A percentile compares a stretch with the other conserved stretches of the same genome.
These are phyloP conservation scores for Coleophoma crateriformis DNA, from an alignment of 2,329 filamentous ascomycete genomes.

Conservation along the genomic window DNA sequence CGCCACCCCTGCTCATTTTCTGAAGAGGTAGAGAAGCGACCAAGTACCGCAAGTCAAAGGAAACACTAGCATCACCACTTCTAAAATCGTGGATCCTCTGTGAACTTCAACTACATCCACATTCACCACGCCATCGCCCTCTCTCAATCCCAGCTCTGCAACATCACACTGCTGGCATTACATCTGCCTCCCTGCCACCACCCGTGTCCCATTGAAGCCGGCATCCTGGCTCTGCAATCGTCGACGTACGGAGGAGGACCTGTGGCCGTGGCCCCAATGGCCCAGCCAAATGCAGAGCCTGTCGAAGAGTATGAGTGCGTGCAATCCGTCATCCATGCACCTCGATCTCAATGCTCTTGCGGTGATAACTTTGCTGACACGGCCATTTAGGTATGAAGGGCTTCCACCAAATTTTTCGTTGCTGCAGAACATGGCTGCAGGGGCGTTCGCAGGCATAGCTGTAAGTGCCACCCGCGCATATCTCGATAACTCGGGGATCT, in stretches of 20 bases:
- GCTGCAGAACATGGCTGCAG: constrained; percentile 89
- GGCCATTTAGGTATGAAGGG: constrained; percentile 67
- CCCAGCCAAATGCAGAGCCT: constrained; percentile 60
- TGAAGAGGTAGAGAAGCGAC: no score
- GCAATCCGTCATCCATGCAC: constrained; percentile 1
- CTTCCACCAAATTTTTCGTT: constrained; percentile 93
- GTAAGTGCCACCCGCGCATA: constrained; percentile 12
- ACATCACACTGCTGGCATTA: no score
- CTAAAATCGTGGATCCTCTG: no score
- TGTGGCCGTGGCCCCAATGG: constrained; percentile 64
- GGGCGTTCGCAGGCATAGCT: constrained; percentile 76
- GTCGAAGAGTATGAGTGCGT: constrained; percentile 64
- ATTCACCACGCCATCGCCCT: no score
- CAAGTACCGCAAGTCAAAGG: no score
- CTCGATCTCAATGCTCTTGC: background rate
- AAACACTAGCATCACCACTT: no score
- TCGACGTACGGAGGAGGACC: constrained; percentile 57
- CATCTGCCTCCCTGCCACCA: constrained; percentile 2
- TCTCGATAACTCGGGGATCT: no score
- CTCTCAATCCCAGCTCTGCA: no score
- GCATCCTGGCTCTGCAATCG: constrained; percentile 58
- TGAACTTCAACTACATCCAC: no score
- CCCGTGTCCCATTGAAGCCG: constrained; percentile 23
- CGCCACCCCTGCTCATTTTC: no score
- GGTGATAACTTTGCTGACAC: constrained; percentile 14